Evolutionary conservation across 257 asterid genomes (phyloP).

Genomic region (Nicotiana attenuata): DNA sequence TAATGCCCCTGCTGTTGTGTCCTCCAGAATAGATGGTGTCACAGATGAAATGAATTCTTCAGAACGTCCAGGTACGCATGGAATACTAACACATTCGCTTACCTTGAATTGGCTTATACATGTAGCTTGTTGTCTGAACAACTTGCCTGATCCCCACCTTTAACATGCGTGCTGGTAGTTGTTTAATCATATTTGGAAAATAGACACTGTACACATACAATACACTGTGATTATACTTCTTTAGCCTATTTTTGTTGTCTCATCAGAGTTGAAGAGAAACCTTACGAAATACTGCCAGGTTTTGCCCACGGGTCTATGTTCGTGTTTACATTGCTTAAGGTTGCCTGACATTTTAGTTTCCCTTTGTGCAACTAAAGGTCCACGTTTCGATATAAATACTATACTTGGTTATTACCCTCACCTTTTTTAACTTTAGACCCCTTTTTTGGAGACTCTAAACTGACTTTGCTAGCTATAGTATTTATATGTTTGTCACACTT

Average conservation of each 20-base stretch:
- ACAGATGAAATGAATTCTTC: slow-evolving; percentile 25
- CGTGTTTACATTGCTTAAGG: not conserved
- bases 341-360: not conserved
- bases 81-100: not conserved
- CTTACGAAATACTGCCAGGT: not conserved
- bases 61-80: slow-evolving; percentile 51
- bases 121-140: not conserved
- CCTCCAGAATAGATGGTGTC: slow-evolving; percentile 18
- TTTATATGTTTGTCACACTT: not conserved
- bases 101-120: not conserved
- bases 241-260: not conserved
- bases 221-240: not conserved
- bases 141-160: not conserved
- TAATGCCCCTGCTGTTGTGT: slow-evolving; percentile 27
- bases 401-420: not conserved
- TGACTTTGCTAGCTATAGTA: not conserved
- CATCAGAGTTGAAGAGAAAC: not conserved
- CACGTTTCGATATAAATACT: not conserved
- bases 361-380: not conserved
- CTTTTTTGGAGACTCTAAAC: not conserved
- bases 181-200: not conserved
- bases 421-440: not conserved
- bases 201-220: not conserved
- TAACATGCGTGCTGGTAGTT: not conserved
- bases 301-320: not conserved